Base-by-base conservation (phyloP, 768 basidiomycete genomes). In the Amanita jacksonii region DNA sequence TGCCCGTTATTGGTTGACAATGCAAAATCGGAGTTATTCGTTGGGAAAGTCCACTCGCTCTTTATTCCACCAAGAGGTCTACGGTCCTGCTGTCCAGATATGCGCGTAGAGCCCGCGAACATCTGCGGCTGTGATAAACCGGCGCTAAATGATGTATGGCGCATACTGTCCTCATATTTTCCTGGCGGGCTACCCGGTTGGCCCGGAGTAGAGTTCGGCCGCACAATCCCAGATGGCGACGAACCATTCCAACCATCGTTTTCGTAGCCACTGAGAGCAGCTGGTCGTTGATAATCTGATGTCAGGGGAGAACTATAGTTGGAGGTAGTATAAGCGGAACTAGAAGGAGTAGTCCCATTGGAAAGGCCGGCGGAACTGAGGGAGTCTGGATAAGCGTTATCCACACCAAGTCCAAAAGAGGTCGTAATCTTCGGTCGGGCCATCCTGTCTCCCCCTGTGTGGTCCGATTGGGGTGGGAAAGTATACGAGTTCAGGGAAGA, bases 161-260 rank as follows among this genome's bases (percentile, higher is more conserved):
- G 78, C 56, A 80, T 59, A 56, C 62, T 62, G 58, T 84, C 82
- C 65, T 83, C 81, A 68, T 85, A 84, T 57, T 82, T 83, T 52
- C 75, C 65, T 47, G 66, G 64, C 49, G 71, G 65, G 49, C 62
- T 70, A 53, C 73, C 70, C 41, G 72, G 62, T 52, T 79, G 77
- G 45, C 73, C 72, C 49, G 79, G 74, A 4, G 80, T 79, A 10
- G 80, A 81, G 62, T 58, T 74, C n/a, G 82, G 77, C 46, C 82
- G 81, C 52, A 74, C 64, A 59, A 85, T 81, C 51, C 65, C 66
- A 33, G 77, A 66, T 43, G 79, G 60, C 24, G 77, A 22, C 13
- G 41, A 69, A 43, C 52, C 52, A 50, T 69, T 71, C 76, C 81
- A 83, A 50, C 63, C 67, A 50, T 77, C 76, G 46, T 64, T 61